These are phyloP conservation scores for Dactylellina leptospora DNA, from an alignment of 2,329 filamentous ascomycete species.

Conservation along the genomic window DNA sequence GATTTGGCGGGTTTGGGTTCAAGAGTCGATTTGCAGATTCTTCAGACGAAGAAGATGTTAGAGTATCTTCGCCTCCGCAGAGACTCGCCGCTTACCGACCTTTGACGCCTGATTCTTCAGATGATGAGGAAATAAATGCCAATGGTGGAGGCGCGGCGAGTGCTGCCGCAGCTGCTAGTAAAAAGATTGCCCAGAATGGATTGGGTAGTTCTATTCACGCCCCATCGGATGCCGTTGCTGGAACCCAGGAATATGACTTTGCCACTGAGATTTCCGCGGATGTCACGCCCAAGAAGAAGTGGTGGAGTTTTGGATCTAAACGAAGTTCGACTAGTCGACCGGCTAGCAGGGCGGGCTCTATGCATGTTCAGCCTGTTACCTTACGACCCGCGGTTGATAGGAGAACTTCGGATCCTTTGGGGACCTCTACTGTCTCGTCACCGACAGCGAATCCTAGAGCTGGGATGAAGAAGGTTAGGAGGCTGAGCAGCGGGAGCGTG, in stretches of 20 bases:
- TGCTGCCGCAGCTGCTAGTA: neutral
- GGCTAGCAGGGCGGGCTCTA: constrained; percentile 30
- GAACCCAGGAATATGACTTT: constrained; percentile 23
- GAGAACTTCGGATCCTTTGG: constrained; percentile 24
- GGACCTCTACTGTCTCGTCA: constrained; percentile 1
- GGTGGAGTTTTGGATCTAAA: constrained; percentile 49
- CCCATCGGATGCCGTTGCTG: too few relatives aligned
- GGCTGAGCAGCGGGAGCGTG: constrained; percentile 33
- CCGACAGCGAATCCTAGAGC: constrained; percentile 11
- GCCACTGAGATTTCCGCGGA: constrained; percentile 28
- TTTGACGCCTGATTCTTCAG: constrained; percentile 44
- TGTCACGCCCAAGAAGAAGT: constrained; percentile 46
- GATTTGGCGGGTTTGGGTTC: constrained; percentile 21
- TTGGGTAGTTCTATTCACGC: constrained; percentile 15
- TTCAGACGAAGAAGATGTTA: constrained; percentile 39
- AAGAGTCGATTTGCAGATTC: constrained; percentile 46
- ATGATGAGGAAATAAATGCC: constrained; percentile 11
- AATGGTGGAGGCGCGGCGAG: neutral
- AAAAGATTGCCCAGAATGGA: constrained; percentile 9
- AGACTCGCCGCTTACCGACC: constrained; percentile 19
- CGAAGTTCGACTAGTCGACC: constrained; percentile 4
- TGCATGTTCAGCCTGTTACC: constrained; percentile 13
- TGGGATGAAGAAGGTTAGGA: constrained; percentile 37
- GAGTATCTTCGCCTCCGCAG: neutral
- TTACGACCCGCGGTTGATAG: constrained; percentile 8